These are phyloP conservation scores for Colletotrichum brevisporum DNA, from an alignment of 2,329 filamentous ascomycete species.

Conservation along the genomic window DNA sequence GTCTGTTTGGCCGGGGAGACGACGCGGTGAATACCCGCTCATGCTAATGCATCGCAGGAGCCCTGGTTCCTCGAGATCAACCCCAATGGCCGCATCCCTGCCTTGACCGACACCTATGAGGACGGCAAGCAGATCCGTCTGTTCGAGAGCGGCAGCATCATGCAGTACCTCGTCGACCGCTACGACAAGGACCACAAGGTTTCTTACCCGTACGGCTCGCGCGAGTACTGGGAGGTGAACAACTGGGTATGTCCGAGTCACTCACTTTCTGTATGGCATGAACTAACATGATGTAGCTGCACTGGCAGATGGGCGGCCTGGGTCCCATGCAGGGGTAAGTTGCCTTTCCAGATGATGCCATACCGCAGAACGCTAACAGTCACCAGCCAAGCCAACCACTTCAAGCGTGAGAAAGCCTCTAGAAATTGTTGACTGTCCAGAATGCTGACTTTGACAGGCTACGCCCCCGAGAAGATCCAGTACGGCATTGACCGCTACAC, in stretches of 20 bases:
- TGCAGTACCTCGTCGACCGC: conserved; percentile 85
- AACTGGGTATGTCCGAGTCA: conserved; percentile 73
- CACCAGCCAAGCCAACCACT: conserved; percentile 82
- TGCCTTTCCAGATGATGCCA: not conserved
- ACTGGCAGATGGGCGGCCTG: conserved; percentile 84
- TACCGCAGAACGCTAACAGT: not conserved
- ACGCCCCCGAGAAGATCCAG: conserved; percentile 85
- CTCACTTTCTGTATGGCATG: conserved; percentile 2
- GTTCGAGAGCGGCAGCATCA: conserved; percentile 87
- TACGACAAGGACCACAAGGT: conserved; percentile 89
- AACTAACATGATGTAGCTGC: conserved; percentile 58
- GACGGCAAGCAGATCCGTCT: conserved; percentile 81
- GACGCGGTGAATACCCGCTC: not conserved
- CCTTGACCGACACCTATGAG: conserved; percentile 82
- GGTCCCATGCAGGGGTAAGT: conserved; percentile 81
- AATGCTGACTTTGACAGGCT: conserved; percentile 58
- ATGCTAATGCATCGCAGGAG: conserved; percentile 55
- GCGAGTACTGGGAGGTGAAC: conserved; percentile 84
- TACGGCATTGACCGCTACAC: conserved; percentile 87
- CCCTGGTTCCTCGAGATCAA: conserved; percentile 93
- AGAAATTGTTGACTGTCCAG: not conserved
- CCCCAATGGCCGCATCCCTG: conserved; percentile 92
- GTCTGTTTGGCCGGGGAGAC: conserved; percentile 22
- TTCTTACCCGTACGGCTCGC: conserved; percentile 79
- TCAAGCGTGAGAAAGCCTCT: conserved; percentile 66